A percentile compares a stretch with the other conserved stretches of the same genome.
Evolutionary conservation across 352 stramenopile species (phyloP).

Genomic region (Phytopythium ostracodes): DNA sequence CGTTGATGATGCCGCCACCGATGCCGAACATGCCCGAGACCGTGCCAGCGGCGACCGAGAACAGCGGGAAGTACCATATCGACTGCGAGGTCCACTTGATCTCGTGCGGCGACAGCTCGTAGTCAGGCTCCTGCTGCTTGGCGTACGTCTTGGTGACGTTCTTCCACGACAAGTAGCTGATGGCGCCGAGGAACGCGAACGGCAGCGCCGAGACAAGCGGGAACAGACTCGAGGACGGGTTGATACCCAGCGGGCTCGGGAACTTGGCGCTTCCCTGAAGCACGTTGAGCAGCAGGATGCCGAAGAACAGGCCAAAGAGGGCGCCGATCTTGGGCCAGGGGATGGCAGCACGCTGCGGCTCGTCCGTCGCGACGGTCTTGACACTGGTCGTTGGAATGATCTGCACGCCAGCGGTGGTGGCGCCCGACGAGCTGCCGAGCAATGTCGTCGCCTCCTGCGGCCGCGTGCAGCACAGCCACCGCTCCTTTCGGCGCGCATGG

Average conservation of each 20-base stretch:
- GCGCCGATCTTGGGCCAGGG: conserved; percentile 77
- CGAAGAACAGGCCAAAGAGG: conserved; percentile 84
- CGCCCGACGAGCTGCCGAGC: conserved; percentile 9
- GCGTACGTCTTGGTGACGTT: conserved; percentile 44
- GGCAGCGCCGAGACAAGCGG: conserved; percentile 59
- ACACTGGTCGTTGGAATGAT: conserved; percentile 15
- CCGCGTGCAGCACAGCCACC: conserved; percentile 35
- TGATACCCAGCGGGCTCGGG: conserved; percentile 85
- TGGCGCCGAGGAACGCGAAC: conserved; percentile 70
- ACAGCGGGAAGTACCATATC: conserved; percentile 82
- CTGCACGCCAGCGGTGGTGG: background rate
- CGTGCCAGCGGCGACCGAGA: conserved; percentile 89
- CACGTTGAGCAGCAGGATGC: conserved; percentile 91
- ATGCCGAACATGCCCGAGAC: conserved; percentile 95
- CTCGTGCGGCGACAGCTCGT: conserved; percentile 42
- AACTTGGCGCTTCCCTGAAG: conserved; percentile 90
- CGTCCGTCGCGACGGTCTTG: conserved; percentile 16
- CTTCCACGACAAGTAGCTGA: conserved; percentile 61
- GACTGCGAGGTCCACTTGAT: conserved; percentile 54
- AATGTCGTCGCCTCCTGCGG: conserved; percentile 16
- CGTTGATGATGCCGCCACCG: conserved; percentile 94
- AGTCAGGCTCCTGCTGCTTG: conserved; percentile 46
- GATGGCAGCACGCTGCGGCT: conserved; percentile 33
- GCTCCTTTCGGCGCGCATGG: conserved; percentile 84
- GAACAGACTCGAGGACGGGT: conserved; percentile 73